phyloP scores from a whole-genome alignment of 345 rosid genomes.

The Atalantia buxifolia region DNA sequence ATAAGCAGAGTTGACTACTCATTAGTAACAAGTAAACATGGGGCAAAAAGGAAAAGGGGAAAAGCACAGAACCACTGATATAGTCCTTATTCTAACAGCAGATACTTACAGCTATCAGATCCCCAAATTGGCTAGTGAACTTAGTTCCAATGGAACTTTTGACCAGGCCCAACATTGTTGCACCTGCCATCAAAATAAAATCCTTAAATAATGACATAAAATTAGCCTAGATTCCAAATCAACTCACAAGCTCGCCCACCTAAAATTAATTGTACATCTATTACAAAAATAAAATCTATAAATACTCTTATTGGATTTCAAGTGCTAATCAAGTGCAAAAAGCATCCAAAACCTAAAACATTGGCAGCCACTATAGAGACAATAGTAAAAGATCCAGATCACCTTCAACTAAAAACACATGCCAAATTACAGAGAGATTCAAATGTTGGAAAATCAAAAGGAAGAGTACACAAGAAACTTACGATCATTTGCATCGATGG shows the following conservation, averaged over 20 bases:
- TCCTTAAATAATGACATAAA: not conserved
- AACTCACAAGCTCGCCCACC: not conserved
- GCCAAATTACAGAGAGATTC: not conserved
- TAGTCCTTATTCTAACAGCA: not conserved
- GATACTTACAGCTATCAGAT: constrained; percentile 83
- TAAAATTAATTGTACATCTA: not conserved
- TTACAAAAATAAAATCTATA: not conserved
- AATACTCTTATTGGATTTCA: not conserved
- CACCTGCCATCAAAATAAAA: constrained; percentile 39
- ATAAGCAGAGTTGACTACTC: not conserved
- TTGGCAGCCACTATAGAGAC: not conserved
- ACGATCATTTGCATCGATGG: constrained; percentile 82
- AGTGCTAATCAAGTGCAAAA: not conserved
- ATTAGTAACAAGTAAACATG: not conserved
- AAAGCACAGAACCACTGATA: not conserved
- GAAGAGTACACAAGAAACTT: constrained; percentile 26
- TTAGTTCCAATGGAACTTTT: constrained; percentile 95
- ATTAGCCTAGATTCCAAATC: not conserved
- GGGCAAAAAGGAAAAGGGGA: not conserved
- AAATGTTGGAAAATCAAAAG: not conserved
- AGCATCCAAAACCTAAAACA: not conserved
- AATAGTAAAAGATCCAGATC: not conserved
- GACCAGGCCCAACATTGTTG: constrained; percentile 64
- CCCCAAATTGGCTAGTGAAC: constrained; percentile 95
- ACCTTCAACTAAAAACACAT: not conserved